phyloP scores from a whole-genome alignment of 495 filamentous ascomycete species.

The Lepidopterella palustris region DNA sequence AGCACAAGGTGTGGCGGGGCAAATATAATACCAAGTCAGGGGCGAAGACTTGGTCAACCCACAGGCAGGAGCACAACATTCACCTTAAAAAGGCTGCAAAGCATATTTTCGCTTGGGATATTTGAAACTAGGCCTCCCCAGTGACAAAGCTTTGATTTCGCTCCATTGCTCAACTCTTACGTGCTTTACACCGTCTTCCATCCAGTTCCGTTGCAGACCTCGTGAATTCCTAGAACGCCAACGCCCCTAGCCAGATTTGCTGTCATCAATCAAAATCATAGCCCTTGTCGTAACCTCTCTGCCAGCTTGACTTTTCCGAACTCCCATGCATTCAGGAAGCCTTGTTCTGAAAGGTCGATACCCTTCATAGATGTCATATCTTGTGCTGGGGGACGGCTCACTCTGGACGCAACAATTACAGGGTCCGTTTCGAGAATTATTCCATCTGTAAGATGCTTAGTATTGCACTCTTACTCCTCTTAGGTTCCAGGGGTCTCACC shows the following conservation, averaged over 20 bases:
- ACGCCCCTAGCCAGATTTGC: neutral
- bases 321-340: constrained; percentile 89
- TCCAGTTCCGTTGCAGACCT: no score
- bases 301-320: constrained; percentile 88
- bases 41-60: no score
- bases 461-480: neutral
- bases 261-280: constrained; percentile 2
- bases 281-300: constrained; percentile 74
- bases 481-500: neutral
- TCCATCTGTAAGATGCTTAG: constrained; percentile 55
- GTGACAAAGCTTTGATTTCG: no score
- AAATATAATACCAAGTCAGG: no score
- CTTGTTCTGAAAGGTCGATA: constrained; percentile 94
- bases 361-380: constrained; percentile 82
- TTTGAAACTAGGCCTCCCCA: no score
- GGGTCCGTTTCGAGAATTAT: constrained; percentile 97
- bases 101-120: no score
- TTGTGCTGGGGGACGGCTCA: constrained; percentile 84
- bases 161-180: no score
- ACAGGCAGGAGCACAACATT: no score
- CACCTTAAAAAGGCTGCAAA: no score
- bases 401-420: constrained; percentile 79
- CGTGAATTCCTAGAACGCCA: constrained; percentile 1
- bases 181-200: no score
- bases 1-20: neutral